These are phyloP conservation scores for Penicillium sp. DNA, from an alignment of 2,329 filamentous ascomycete species.

Conservation along the genomic window DNA sequence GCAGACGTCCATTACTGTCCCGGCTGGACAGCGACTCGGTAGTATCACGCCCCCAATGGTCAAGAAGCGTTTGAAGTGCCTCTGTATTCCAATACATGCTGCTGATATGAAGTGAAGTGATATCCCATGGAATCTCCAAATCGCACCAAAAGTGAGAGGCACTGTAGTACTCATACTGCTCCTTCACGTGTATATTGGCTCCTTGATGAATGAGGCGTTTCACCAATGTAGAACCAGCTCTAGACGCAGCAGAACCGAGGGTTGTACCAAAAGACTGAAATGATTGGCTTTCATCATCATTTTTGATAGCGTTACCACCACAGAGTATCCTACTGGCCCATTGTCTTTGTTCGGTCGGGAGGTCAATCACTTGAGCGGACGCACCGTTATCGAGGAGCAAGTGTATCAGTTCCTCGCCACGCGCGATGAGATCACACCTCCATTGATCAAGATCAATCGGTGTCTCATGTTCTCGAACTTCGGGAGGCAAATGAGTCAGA, in stretches of 20 bases:
- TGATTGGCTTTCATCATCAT: not conserved
- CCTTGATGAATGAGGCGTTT: conserved; percentile 3
- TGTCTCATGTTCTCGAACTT: not conserved
- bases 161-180: not conserved
- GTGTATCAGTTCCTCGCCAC: not conserved
- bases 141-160: not conserved
- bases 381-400: conserved; percentile 5
- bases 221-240: not conserved
- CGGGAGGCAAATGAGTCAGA: not conserved
- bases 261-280: not conserved
- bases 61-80: not conserved
- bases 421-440: not conserved
- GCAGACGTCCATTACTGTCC: not conserved
- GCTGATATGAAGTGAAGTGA: not conserved
- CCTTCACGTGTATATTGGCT: conserved; percentile 1
- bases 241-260: not conserved
- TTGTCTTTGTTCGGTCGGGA: not conserved
- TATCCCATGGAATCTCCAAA: not conserved
- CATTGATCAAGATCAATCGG: not conserved
- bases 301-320: not conserved
- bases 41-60: not conserved
- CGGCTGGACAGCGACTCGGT: not conserved
- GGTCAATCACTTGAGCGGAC: not conserved
- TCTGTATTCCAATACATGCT: not conserved
- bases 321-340: not conserved